phyloP scores from a whole-genome alignment of 1,284 basidiomycete genomes.

The Thelephora terrestris region DNA sequence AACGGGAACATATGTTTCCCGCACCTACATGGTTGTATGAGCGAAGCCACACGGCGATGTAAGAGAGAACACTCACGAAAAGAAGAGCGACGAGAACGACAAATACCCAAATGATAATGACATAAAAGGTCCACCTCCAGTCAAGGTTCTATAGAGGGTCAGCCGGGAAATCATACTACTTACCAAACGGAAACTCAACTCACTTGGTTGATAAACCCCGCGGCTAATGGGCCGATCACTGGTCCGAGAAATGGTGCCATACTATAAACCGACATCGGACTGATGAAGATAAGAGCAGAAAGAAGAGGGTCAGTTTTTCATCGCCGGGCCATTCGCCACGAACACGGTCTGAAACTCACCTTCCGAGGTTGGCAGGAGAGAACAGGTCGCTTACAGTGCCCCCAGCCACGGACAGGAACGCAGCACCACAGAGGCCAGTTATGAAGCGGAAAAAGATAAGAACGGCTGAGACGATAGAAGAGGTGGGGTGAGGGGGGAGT shows the following conservation, averaged over 20 bases:
- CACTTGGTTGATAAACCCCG: constrained; percentile 46
- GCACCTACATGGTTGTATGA: too few species aligned
- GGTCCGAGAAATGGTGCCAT: constrained; percentile 34
- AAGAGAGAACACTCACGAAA: constrained; percentile 28
- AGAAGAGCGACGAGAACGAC: constrained; percentile 34
- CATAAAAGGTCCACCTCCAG: constrained; percentile 77
- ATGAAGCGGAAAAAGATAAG: constrained; percentile 64
- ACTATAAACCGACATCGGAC: constrained; percentile 71
- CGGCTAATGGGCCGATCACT: constrained; percentile 50
- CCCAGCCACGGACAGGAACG: constrained; percentile 74
- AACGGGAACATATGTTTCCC: constrained; percentile 64
- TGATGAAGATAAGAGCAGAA: constrained; percentile 17
- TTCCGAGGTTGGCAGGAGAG: constrained; percentile 50
- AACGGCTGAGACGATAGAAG: constrained; percentile 27
- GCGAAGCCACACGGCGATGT: background rate
- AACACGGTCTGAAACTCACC: constrained; percentile 30
- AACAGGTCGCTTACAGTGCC: constrained; percentile 75
- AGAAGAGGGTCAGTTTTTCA: background rate
- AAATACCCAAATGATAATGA: constrained; percentile 56
- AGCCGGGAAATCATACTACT: background rate
- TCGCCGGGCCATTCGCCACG: background rate
- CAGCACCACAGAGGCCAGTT: constrained; percentile 58
- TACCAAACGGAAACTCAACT: constrained; percentile 5
- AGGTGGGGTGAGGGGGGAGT: constrained; percentile 5
- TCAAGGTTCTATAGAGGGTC: constrained; percentile 33